phyloP scores from a whole-genome alignment of 768 basidiomycete genomes.

The Leccinum subgranulosum region DNA sequence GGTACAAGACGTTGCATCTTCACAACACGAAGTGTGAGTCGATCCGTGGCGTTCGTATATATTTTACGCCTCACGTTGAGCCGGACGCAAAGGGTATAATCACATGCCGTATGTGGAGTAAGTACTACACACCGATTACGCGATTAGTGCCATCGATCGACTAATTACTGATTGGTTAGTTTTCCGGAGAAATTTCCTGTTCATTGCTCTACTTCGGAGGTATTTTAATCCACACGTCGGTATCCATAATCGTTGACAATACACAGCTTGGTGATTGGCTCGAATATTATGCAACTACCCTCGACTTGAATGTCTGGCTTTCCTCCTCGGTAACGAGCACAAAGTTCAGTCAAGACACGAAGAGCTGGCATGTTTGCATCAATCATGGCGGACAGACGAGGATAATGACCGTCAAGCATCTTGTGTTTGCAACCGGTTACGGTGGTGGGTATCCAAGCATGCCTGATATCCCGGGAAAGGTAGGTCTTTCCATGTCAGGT shows the following conservation, averaged over 20 bases:
- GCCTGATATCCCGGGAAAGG: constrained; percentile 45
- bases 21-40: constrained; percentile 50
- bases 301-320: constrained; percentile 65
- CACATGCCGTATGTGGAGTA: constrained; percentile 56
- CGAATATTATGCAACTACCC: constrained; percentile 52
- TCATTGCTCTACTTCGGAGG: constrained; percentile 50
- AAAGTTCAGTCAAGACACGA: constrained; percentile 32
- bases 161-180: constrained; percentile 22
- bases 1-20: constrained; percentile 54
- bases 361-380: constrained; percentile 44
- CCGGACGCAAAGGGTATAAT: constrained; percentile 39
- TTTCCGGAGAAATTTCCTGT: constrained; percentile 55
- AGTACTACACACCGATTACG: constrained; percentile 19
- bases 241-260: not conserved
- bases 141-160: not conserved
- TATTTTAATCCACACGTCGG: constrained; percentile 8
- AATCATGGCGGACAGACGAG: constrained; percentile 28
- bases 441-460: constrained; percentile 45
- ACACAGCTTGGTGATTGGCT: constrained; percentile 59
- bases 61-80: not conserved
- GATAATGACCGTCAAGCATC: constrained; percentile 42
- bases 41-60: not conserved
- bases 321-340: constrained; percentile 39
- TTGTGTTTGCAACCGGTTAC: constrained; percentile 56
- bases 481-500: constrained; percentile 5